A percentile compares a stretch with the other conserved stretches of the same genome.
These are phyloP conservation scores for Secale cereale DNA, from an alignment of 176 grass and related monocot genomes.

Conservation along the genomic window DNA sequence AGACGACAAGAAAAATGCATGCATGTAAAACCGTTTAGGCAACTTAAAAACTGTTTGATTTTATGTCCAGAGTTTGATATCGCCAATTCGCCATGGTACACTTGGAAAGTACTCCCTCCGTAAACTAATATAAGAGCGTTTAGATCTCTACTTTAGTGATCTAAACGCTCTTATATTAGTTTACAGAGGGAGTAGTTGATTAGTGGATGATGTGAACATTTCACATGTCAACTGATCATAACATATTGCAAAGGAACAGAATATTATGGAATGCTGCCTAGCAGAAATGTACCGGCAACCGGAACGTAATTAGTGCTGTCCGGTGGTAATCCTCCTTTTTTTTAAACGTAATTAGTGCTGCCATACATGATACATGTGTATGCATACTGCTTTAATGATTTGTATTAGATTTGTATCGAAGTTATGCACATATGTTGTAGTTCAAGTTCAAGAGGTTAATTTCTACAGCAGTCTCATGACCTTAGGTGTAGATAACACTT, in stretches of 20 bases:
- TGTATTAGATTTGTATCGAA: neutral
- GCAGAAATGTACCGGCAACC: neutral
- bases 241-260: neutral
- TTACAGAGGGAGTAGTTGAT: too few species aligned
- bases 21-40: neutral
- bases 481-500: conserved; percentile 36
- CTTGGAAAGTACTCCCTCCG: too few species aligned
- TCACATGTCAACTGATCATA: neutral
- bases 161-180: too few species aligned
- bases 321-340: too few species aligned
- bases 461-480: conserved; percentile 4
- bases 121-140: too few species aligned
- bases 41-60: neutral
- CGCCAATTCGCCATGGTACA: neutral
- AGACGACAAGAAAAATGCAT: neutral
- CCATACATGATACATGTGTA: neutral
- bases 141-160: too few species aligned
- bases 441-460: conserved; percentile 25
- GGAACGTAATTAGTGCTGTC: neutral
- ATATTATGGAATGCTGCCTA: neutral
- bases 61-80: neutral
- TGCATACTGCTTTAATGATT: neutral
- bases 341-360: neutral
- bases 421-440: neutral
- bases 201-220: neutral